These are phyloP conservation scores for Salix dunnii DNA, from an alignment of 345 rosid genomes.

Conservation along the genomic window DNA sequence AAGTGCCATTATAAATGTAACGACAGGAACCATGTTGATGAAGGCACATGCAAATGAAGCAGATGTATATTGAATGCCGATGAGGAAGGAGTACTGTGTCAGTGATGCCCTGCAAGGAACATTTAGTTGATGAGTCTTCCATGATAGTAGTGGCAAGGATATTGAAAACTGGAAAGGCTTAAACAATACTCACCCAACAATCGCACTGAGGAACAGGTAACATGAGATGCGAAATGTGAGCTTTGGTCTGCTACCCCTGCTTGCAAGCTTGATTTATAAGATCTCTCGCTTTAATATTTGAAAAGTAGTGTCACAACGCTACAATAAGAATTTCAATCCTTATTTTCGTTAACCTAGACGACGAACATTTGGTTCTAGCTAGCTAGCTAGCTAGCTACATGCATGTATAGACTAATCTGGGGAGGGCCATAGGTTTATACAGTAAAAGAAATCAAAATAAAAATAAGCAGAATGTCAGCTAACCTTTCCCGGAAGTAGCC, in stretches of 20 bases:
- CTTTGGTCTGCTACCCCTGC: slow-evolving; percentile 56
- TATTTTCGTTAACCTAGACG: neutral
- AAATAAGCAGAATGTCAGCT: neutral
- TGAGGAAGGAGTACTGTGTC: slow-evolving; percentile 55
- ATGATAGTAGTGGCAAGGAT: neutral
- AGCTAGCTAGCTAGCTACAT: neutral
- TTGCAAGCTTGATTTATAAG: slow-evolving; percentile 14
- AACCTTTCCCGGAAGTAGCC: slow-evolving; percentile 69
- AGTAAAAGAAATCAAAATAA: neutral
- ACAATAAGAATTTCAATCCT: neutral
- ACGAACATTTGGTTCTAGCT: neutral
- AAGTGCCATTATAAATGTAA: slow-evolving; percentile 57
- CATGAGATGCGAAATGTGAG: slow-evolving; percentile 43
- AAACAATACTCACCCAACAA: slow-evolving; percentile 54
- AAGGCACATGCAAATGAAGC: slow-evolving; percentile 65
- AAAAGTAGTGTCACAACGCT: neutral
- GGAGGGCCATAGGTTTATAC: neutral
- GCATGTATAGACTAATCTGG: neutral
- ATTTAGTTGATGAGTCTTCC: neutral
- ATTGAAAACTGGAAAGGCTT: neutral
- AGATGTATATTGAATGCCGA: slow-evolving; percentile 61
- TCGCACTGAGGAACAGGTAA: slow-evolving; percentile 59
- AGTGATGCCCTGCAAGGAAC: slow-evolving; percentile 46
- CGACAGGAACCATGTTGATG: slow-evolving; percentile 58
- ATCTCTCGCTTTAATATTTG: neutral